Conservation (phyloP, 768 basidiomycete species). For the Boletellus emodensis region DNA sequence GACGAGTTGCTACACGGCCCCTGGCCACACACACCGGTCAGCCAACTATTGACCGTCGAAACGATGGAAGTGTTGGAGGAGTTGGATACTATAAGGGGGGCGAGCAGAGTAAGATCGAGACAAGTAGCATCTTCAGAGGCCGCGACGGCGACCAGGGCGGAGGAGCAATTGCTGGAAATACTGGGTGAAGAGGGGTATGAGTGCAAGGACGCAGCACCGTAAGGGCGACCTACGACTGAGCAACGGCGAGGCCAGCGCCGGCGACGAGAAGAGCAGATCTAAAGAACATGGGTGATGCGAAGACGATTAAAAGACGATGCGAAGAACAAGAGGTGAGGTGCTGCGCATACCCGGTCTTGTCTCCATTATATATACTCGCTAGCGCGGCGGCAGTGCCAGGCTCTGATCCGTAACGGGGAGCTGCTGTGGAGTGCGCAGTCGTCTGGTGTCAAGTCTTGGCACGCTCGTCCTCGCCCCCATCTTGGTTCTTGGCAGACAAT, state of each 20-base stretch:
- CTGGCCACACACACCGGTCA: slow-evolving; percentile 50
- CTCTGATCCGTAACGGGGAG: no score
- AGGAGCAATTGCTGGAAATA: slow-evolving; percentile 40
- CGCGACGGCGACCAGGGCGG: slow-evolving; percentile 43
- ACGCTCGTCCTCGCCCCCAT: no score
- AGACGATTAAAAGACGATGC: not conserved
- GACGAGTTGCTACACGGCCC: slow-evolving; percentile 57
- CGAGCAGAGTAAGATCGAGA: slow-evolving; percentile 36
- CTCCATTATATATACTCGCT: slow-evolving; percentile 17
- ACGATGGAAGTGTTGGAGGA: slow-evolving; percentile 33
- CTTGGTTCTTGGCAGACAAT: no score
- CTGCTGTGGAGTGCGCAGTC: no score
- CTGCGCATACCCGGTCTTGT: slow-evolving; percentile 8
- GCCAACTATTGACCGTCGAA: slow-evolving; percentile 54
- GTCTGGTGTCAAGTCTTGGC: no score
- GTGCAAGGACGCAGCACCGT: not conserved
- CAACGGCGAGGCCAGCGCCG: slow-evolving; percentile 36
- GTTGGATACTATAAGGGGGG: slow-evolving; percentile 24
- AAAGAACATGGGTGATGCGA: slow-evolving; percentile 22
- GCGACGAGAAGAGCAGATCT: slow-evolving; percentile 25
- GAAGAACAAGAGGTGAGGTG: not conserved
- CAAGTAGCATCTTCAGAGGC: slow-evolving; percentile 35
- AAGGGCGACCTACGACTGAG: slow-evolving; percentile 40
- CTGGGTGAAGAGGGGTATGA: not conserved
- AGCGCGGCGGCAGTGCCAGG: not conserved